Evolutionary conservation across 768 basidiomycete genomes (phyloP), one percentile per base, ranked within the genome.

Genomic region (Rhodosporidiobolus sp.): DNA sequence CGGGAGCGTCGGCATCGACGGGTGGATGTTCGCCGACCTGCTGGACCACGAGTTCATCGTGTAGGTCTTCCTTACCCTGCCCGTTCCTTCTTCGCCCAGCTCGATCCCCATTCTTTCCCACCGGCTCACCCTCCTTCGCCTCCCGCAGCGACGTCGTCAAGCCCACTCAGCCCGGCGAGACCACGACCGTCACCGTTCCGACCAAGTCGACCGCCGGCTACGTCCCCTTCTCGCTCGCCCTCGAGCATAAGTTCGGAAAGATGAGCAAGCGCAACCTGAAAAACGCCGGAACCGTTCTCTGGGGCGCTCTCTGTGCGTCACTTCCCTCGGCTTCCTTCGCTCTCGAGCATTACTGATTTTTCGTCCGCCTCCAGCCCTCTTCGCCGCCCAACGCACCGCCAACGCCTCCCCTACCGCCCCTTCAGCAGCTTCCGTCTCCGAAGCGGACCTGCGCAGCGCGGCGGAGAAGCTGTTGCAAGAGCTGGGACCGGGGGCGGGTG

Each of bases 11-110:
- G 95, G 95, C 30, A 84, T 94, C 70, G 83, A 88, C 57, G 95
- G 95, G 24, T 99, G 92, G 82, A 92, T 96, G 78, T 96, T 97
- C 79, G 92, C 92, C 73, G 94, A 98, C 80, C 85, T 99, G 66
- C 84, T 94, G 67, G 85, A 86, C 66, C 95, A 96, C 78, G 88
- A 93, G 72, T 92, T 89, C 80, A 87, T 96, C 57, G 87, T 89
- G 95, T 94, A 82, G 82, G 94, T 70, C n/a, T 43, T n/a, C n/a
- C 30, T 34, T 62, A 28, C n/a, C 35, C 30, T 22, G n/a, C 11
- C 32, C 43, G 10, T n/a, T 2, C 6, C 58, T 38, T 28, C 35
- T 55, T 10, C 20, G 17, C 34, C 48, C 34, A n/a, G n/a, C 32
- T 20, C 52, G 24, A 43, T 43, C 38, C 28, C 3, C 35, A 16